A percentile compares a stretch with the other conserved stretches of the same genome.
These are phyloP conservation scores for Apiospora sp. DNA, from an alignment of 2,329 filamentous ascomycete species.

Conservation along the genomic window DNA sequence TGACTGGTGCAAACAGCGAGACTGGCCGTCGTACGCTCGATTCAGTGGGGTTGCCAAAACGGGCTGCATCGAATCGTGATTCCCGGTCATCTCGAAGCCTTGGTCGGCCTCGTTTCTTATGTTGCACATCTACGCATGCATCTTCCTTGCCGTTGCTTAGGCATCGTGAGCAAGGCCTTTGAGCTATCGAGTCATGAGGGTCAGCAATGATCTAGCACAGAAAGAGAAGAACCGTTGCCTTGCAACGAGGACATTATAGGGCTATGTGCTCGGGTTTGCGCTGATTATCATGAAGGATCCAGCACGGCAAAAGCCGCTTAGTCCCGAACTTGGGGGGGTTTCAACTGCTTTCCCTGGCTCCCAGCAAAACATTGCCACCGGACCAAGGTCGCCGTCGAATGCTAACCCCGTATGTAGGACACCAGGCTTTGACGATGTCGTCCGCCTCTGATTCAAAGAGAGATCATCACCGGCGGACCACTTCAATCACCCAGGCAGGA, in stretches of 20 bases:
- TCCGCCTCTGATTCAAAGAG: neutral
- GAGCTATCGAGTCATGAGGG: slow-evolving; percentile 55
- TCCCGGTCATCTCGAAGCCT: slow-evolving; percentile 77
- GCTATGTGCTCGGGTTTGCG: neutral
- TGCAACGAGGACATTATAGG: neutral
- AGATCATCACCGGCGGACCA: neutral
- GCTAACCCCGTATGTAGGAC: neutral
- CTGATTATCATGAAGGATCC: neutral
- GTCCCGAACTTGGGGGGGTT: neutral
- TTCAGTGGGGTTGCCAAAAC: slow-evolving; percentile 56
- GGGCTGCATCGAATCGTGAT: slow-evolving; percentile 61
- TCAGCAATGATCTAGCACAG: slow-evolving; percentile 40
- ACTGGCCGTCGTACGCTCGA: slow-evolving; percentile 57
- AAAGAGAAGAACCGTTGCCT: neutral
- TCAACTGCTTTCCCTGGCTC: neutral
- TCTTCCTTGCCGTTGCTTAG: slow-evolving; percentile 82
- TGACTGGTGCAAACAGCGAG: slow-evolving; percentile 58
- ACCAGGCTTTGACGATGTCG: neutral
- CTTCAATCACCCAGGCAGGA: too few species aligned
- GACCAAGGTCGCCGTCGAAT: neutral
- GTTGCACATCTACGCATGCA: slow-evolving; percentile 81
- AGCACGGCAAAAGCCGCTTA: neutral
- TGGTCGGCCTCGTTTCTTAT: slow-evolving; percentile 84
- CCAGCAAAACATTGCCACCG: neutral
- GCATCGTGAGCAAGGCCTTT: slow-evolving; percentile 81